Evolutionary conservation across 2,329 filamentous ascomycete species (phyloP).

Genomic region (Ophiostoma triangulosporum): DNA sequence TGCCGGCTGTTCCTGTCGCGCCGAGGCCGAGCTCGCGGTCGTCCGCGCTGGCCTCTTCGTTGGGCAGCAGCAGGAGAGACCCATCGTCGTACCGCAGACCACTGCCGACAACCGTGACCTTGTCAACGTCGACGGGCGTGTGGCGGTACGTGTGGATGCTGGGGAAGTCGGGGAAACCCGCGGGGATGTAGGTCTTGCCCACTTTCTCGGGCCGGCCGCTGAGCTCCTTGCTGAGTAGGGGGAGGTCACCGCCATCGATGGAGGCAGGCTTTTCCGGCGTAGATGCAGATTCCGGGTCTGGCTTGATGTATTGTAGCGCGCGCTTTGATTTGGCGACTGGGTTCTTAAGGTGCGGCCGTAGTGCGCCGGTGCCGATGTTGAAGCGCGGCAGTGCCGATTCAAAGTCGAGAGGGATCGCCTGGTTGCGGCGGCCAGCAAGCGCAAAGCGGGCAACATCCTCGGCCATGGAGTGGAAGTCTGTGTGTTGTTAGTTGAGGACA

Average conservation of each 20-base stretch:
- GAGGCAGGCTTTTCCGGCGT: neutral
- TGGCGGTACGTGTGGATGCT: constrained; percentile 51
- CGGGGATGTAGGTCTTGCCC: constrained; percentile 41
- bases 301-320: neutral
- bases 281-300: neutral
- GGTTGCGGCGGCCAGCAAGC: constrained; percentile 35
- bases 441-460: constrained; percentile 33
- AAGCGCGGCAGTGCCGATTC: constrained; percentile 37
- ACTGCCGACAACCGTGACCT: constrained; percentile 18
- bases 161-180: constrained; percentile 46
- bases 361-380: constrained; percentile 35
- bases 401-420: constrained; percentile 44
- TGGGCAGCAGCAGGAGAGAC: constrained; percentile 11
- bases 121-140: constrained; percentile 33
- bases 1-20: neutral
- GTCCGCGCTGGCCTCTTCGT: constrained; percentile 20
- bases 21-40: constrained; percentile 3
- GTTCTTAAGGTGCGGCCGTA: constrained; percentile 43
- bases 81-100: constrained; percentile 19
- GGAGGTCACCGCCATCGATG: constrained; percentile 21
- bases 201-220: constrained; percentile 46
- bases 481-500: constrained; percentile 15
- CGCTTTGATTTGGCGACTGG: constrained; percentile 29
- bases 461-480: constrained; percentile 38
- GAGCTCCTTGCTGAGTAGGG: constrained; percentile 38